phyloP scores from a whole-genome alignment of 495 filamentous ascomycete species.

The Lichenothelia convexa region DNA sequence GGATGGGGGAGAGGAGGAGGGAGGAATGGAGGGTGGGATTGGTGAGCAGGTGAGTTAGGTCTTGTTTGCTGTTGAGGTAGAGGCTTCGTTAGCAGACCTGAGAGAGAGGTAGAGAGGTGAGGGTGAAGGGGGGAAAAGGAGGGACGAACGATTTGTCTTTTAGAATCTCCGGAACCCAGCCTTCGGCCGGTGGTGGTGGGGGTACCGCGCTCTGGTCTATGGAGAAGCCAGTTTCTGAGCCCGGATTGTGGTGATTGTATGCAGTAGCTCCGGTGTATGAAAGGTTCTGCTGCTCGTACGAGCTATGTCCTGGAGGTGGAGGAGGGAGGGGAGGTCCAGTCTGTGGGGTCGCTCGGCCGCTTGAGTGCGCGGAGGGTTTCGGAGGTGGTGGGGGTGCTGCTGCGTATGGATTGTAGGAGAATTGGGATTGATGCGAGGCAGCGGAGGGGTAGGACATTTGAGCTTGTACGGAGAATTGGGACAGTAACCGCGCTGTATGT shows the following conservation, averaged over 20 bases:
- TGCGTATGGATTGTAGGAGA: conserved; percentile 18
- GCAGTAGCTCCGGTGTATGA: conserved; percentile 5
- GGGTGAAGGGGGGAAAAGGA: no score
- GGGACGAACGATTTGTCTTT: conserved; percentile 21
- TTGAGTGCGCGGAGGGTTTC: conserved; percentile 19
- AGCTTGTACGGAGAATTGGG: no score
- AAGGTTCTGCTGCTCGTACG: conserved; percentile 9
- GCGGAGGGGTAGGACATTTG: no score
- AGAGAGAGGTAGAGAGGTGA: no score
- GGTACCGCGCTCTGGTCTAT: not conserved
- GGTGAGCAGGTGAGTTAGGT: no score
- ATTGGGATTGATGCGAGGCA: conserved; percentile 13
- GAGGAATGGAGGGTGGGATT: no score
- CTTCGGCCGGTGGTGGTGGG: conserved; percentile 13
- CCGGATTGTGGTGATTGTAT: no score
- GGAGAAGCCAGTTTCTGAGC: no score
- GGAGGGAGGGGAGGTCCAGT: conserved; percentile 22
- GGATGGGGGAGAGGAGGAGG: no score
- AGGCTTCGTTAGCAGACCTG: no score
- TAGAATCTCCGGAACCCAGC: conserved; percentile 21
- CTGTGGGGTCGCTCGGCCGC: conserved; percentile 15
- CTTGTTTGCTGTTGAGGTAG: no score
- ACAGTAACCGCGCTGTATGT: no score
- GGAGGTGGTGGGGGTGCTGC: conserved; percentile 24
- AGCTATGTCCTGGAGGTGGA: conserved; percentile 14